phyloP scores from a whole-genome alignment of 768 basidiomycete genomes.

The Gyrodon lividus region DNA sequence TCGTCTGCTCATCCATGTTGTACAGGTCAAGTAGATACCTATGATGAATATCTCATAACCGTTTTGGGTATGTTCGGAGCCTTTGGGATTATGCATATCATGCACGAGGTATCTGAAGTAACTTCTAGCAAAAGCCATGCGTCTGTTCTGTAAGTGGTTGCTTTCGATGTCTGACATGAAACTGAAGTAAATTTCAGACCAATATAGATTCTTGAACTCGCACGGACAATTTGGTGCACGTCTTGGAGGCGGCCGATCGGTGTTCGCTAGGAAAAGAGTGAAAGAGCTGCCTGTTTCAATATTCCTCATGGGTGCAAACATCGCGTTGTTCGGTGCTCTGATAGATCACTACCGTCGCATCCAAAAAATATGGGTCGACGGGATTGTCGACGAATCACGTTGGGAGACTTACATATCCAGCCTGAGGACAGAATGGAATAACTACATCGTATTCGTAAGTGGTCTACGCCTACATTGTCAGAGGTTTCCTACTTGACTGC shows the following conservation, averaged over 20 bases:
- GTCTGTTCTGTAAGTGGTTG: neutral
- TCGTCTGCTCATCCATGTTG: too few species aligned
- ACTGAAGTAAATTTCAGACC: slow-evolving; percentile 13
- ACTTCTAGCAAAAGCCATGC: neutral
- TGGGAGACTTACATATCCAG: slow-evolving; percentile 29
- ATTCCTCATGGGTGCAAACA: slow-evolving; percentile 26
- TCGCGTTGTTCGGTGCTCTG: slow-evolving; percentile 45
- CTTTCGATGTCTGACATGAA: neutral
- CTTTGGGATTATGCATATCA: too few species aligned
- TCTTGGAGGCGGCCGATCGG: slow-evolving; percentile 25
- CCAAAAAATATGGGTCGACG: slow-evolving; percentile 45
- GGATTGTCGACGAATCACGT: slow-evolving; percentile 32
- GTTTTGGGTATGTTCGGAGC: too few species aligned
- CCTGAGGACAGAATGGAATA: slow-evolving; percentile 25
- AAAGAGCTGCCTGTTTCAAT: neutral
- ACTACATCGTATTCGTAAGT: slow-evolving; percentile 43
- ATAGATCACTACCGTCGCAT: slow-evolving; percentile 40
- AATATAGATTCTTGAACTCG: slow-evolving; percentile 34
- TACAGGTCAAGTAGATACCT: too few species aligned
- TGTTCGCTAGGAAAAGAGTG: slow-evolving; percentile 2
- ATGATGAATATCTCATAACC: too few species aligned
- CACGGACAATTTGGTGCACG: slow-evolving; percentile 38
- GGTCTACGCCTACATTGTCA: neutral
- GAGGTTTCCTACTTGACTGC: neutral
- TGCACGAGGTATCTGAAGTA: neutral